These are phyloP conservation scores for Lanmaoa pseudosensibilis DNA, from an alignment of 768 basidiomycete genomes.

Conservation along the genomic window DNA sequence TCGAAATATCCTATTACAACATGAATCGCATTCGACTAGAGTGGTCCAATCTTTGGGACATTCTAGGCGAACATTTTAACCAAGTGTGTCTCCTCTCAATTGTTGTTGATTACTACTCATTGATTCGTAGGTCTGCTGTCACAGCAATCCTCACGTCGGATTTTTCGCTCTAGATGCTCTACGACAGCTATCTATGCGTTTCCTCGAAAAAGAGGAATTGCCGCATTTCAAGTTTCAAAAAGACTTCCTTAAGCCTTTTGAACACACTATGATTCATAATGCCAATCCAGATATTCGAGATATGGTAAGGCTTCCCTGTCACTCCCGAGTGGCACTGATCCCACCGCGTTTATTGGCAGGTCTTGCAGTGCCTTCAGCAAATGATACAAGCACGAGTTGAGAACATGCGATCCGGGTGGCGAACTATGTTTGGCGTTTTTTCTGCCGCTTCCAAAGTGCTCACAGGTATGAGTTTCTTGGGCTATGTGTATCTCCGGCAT, in stretches of 20 bases:
- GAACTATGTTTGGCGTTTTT: slow-evolving; percentile 99
- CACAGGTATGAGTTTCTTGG: slow-evolving; percentile 55
- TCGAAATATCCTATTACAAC: slow-evolving; percentile 99
- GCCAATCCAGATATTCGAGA: slow-evolving; percentile 94
- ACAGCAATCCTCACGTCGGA: slow-evolving; percentile 93
- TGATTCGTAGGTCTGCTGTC: slow-evolving; percentile 83
- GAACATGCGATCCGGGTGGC: slow-evolving; percentile 97
- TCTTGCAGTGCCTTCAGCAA: slow-evolving; percentile 95
- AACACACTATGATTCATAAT: slow-evolving; percentile 97
- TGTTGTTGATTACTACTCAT: slow-evolving; percentile 9
- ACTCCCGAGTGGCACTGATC: not conserved
- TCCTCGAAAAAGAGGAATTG: slow-evolving; percentile 97
- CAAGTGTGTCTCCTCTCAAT: slow-evolving; percentile 52
- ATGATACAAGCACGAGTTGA: slow-evolving; percentile 96
- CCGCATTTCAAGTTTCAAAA: slow-evolving; percentile 99
- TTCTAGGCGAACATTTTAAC: slow-evolving; percentile 97
- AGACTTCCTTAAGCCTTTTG: slow-evolving; percentile 97
- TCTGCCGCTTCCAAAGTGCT: slow-evolving; percentile 92
- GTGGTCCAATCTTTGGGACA: slow-evolving; percentile 98
- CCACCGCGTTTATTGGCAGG: slow-evolving; percentile 45
- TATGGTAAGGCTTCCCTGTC: slow-evolving; percentile 59
- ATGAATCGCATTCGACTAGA: slow-evolving; percentile 98
- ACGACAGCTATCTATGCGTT: slow-evolving; percentile 96
- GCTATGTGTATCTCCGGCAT: not conserved
- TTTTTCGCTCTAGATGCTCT: slow-evolving; percentile 97